Evolutionary conservation across 192 early-diverging fungal genomes (phyloP).

Genomic region (Backusella westeae): DNA sequence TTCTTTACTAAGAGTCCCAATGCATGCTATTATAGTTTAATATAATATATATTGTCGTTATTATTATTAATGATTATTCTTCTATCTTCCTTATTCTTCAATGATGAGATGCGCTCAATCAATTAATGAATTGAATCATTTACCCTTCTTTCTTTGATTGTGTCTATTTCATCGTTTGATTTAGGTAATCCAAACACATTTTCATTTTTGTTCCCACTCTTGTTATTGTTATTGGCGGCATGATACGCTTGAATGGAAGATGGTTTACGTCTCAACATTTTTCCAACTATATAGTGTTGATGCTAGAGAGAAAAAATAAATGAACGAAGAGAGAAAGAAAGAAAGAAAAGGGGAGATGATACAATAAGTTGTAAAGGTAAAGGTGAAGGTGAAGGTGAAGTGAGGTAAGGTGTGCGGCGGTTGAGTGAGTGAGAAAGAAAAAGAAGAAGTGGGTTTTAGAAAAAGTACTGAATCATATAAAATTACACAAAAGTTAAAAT

Average conservation of each 20-base stretch:
- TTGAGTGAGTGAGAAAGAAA: constrained; percentile 13
- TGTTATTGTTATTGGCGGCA: background rate
- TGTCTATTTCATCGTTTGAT: constrained; percentile 2
- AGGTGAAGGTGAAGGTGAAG: too few relatives aligned
- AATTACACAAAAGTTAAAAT: constrained; percentile 10
- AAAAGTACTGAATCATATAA: constrained; percentile 1
- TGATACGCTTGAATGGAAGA: constrained; percentile 8
- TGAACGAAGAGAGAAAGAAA: background rate
- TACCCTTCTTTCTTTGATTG: constrained; percentile 16
- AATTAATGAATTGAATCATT: background rate
- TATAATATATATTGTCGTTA: background rate
- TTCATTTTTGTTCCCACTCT: background rate
- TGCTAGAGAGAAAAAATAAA: background rate
- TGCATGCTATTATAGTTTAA: background rate
- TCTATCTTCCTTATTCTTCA: background rate
- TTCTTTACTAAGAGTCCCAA: constrained; percentile 8
- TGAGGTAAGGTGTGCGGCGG: background rate
- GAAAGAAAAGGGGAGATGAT: background rate
- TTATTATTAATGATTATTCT: background rate
- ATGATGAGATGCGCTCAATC: background rate
- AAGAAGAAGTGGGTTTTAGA: background rate
- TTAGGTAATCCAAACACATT: background rate
- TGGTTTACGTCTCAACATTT: constrained; percentile 16
- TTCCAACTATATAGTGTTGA: background rate
- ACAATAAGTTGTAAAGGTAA: background rate